Conservation (phyloP, 2,329 filamentous ascomycete genomes). For the Xylariaceae sp. region DNA sequence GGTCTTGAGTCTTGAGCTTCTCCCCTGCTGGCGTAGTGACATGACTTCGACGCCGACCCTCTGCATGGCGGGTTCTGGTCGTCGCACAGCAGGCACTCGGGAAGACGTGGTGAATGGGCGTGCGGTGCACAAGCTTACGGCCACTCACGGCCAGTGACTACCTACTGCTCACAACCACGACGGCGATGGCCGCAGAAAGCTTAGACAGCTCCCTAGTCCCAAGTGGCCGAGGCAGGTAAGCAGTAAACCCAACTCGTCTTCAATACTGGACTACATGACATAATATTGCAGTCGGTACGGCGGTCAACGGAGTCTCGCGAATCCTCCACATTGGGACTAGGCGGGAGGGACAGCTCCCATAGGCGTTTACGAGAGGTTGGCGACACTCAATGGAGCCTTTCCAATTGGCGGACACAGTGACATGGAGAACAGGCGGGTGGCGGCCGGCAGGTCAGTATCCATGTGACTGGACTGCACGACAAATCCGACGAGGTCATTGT, state of each 20-base stretch:
- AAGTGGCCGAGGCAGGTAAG: background rate
- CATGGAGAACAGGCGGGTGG: background rate
- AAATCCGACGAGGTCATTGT: background rate
- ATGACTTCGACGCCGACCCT: slow-evolving; percentile 14
- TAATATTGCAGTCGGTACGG: background rate
- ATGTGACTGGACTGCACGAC: background rate
- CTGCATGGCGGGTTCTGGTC: slow-evolving; percentile 3
- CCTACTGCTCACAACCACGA: background rate
- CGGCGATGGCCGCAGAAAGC: background rate
- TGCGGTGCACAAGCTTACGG: background rate
- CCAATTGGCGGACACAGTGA: background rate
- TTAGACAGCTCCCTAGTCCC: background rate
- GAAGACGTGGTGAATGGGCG: slow-evolving; percentile 6
- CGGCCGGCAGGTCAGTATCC: background rate
- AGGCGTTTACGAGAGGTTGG: background rate
- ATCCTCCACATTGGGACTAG: background rate
- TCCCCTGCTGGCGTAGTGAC: background rate
- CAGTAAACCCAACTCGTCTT: slow-evolving; percentile 1
- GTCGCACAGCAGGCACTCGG: slow-evolving; percentile 14
- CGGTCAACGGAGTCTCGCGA: background rate
- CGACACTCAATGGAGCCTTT: background rate
- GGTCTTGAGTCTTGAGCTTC: background rate
- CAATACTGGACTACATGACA: background rate
- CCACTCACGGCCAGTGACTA: background rate
- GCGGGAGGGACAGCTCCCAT: background rate